These are phyloP conservation scores for Didymella sp. DNA, from an alignment of 2,329 filamentous ascomycete genomes.

Conservation along the genomic window DNA sequence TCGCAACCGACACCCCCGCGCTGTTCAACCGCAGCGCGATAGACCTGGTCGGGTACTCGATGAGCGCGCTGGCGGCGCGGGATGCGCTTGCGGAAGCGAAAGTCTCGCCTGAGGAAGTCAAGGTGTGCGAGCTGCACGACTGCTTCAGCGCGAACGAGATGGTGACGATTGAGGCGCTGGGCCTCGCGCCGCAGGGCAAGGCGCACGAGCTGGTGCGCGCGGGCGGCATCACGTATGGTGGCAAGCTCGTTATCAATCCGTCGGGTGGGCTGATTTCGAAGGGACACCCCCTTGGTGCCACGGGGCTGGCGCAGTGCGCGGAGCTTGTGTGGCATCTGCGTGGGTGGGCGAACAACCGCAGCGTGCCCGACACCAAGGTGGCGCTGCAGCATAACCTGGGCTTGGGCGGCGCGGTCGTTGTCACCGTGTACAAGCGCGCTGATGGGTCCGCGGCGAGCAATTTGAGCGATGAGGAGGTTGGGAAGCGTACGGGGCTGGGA, in stretches of 20 bases:
- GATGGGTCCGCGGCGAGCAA: conserved; percentile 72
- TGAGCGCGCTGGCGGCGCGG: conserved; percentile 75
- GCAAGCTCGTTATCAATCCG: conserved; percentile 84
- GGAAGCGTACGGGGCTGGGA: conserved; percentile 71
- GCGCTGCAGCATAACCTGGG: conserved; percentile 94
- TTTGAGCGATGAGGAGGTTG: conserved; percentile 70
- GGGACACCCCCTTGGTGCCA: conserved; percentile 92
- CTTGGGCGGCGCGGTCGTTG: conserved; percentile 86
- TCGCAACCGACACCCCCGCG: conserved; percentile 82
- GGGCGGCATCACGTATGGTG: conserved; percentile 91
- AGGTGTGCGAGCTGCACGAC: conserved; percentile 92
- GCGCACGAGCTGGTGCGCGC: conserved; percentile 88
- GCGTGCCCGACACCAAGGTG: conserved; percentile 70
- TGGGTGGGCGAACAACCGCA: conserved; percentile 93
- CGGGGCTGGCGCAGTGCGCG: conserved; percentile 92
- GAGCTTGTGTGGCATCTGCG: conserved; percentile 95
- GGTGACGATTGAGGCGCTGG: conserved; percentile 85
- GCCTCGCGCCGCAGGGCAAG: conserved; percentile 76
- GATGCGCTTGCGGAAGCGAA: conserved; percentile 77
- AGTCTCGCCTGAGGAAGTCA: conserved; percentile 69
- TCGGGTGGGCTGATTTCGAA: conserved; percentile 95
- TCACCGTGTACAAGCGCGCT: conserved; percentile 85
- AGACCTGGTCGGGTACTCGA: conserved; percentile 87
- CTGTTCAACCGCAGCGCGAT: conserved; percentile 83
- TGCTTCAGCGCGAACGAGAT: conserved; percentile 97